Conservation (phyloP, 441 rosid species). For the Biscutella laevigata region DNA sequence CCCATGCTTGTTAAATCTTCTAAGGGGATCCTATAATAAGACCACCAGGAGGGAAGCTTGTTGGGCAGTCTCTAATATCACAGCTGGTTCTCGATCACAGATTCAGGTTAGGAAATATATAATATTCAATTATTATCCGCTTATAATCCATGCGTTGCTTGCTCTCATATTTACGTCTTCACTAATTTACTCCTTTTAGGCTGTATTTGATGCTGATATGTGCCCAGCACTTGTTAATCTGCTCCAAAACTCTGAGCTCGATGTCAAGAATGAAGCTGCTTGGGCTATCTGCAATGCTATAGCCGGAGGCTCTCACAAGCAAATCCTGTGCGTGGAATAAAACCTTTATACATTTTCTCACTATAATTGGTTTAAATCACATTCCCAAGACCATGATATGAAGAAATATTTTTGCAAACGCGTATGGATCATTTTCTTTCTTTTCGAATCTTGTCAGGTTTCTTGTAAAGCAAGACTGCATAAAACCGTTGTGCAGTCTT, state of each 20-base stretch:
- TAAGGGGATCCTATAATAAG: conserved; percentile 38
- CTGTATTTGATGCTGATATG: conserved; percentile 47
- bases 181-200: conserved; percentile 30
- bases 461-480: conserved; percentile 45
- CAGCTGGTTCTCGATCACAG: conserved; percentile 55
- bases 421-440: conserved; percentile 6
- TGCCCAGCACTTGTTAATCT: conserved; percentile 34
- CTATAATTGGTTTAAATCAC: too few relatives aligned
- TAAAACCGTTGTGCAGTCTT: conserved; percentile 50
- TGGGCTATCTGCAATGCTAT: conserved; percentile 61
- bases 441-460: conserved; percentile 38
- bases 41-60: conserved; percentile 62
- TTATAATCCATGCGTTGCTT: background rate
- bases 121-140: background rate
- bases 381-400: too few relatives aligned
- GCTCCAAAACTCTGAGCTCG: conserved; percentile 44
- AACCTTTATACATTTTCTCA: background rate
- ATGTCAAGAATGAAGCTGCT: conserved; percentile 57
- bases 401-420: too few relatives aligned
- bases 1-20: conserved; percentile 46
- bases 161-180: conserved; percentile 4
- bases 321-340: conserved; percentile 34
- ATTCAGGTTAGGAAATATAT: conserved; percentile 42
- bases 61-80: conserved; percentile 59
- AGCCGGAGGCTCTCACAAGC: conserved; percentile 47